phyloP scores from a whole-genome alignment of 257 asterid genomes.

The Nicotiana obtusifolia region DNA sequence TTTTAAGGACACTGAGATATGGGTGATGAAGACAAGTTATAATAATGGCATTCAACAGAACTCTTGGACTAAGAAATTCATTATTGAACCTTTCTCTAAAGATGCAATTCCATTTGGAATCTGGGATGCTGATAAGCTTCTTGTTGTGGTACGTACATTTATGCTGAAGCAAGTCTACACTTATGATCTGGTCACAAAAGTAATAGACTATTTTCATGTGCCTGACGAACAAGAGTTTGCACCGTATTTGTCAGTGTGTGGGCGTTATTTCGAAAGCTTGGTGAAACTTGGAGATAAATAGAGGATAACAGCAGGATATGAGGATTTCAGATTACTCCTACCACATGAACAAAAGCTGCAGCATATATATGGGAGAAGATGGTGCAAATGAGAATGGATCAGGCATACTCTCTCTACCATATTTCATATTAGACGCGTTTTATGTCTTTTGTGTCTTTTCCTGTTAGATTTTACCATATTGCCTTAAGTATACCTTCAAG shows the following conservation, averaged over 20 bases:
- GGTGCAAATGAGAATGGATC: too few species aligned
- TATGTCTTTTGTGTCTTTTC: too few species aligned
- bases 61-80: not conserved
- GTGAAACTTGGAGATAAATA: not conserved
- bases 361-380: too few species aligned
- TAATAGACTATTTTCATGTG: not conserved
- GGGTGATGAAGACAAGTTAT: not conserved
- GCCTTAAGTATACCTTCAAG: not conserved
- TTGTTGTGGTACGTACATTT: not conserved
- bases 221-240: not conserved
- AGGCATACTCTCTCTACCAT: too few species aligned
- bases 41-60: not conserved
- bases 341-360: too few species aligned
- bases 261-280: not conserved
- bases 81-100: not conserved
- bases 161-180: not conserved
- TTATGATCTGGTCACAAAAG: not conserved
- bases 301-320: not conserved
- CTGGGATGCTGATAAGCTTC: not conserved
- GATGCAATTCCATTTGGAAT: not conserved
- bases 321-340: too few species aligned
- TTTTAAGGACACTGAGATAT: too few species aligned
- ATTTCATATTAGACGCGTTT: too few species aligned
- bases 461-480: too few species aligned
- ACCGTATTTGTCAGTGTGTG: too few species aligned